Conservation (phyloP, 1,284 basidiomycete genomes). For the Gymnopus androsaceus region DNA sequence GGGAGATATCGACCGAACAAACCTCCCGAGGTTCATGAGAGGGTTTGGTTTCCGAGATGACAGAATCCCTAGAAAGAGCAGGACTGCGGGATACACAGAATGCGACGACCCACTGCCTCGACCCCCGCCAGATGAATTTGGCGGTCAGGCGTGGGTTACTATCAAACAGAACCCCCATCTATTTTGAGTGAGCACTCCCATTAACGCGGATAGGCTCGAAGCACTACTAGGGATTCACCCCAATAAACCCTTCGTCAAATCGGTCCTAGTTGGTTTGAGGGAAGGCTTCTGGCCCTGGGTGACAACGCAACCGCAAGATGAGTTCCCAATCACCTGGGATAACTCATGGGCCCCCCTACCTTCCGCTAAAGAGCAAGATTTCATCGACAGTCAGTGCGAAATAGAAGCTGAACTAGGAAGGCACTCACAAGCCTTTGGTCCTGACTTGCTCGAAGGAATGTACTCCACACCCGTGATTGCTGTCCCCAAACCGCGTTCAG, state of each 20-base stretch:
- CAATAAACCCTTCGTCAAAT: constrained; percentile 28
- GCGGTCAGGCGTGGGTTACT: too few species aligned
- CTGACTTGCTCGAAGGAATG: constrained; percentile 42
- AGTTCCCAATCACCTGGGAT: constrained; percentile 21
- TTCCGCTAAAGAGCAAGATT: constrained; percentile 15
- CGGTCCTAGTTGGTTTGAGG: constrained; percentile 27
- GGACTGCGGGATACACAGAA: too few species aligned
- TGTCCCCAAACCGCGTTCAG: constrained; percentile 36
- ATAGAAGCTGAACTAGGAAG: constrained; percentile 30
- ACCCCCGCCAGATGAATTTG: too few species aligned
- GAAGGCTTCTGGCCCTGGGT: constrained; percentile 44
- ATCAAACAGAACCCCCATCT: constrained; percentile 25
- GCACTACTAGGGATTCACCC: constrained; percentile 22
- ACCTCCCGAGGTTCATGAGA: too few species aligned
- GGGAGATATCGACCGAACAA: too few species aligned
- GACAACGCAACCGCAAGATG: constrained; percentile 10
- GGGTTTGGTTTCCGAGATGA: too few species aligned
- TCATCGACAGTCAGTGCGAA: constrained; percentile 28
- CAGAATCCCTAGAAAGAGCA: too few species aligned
- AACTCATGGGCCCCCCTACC: constrained; percentile 17
- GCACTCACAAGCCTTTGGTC: constrained; percentile 36
- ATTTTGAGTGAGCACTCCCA: constrained; percentile 35
- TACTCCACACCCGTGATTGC: constrained; percentile 36
- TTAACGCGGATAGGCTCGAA: constrained; percentile 31
- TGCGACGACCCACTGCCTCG: too few species aligned